Conservation (phyloP, 208 protist species). For the Leishmania mexicana region DNA sequence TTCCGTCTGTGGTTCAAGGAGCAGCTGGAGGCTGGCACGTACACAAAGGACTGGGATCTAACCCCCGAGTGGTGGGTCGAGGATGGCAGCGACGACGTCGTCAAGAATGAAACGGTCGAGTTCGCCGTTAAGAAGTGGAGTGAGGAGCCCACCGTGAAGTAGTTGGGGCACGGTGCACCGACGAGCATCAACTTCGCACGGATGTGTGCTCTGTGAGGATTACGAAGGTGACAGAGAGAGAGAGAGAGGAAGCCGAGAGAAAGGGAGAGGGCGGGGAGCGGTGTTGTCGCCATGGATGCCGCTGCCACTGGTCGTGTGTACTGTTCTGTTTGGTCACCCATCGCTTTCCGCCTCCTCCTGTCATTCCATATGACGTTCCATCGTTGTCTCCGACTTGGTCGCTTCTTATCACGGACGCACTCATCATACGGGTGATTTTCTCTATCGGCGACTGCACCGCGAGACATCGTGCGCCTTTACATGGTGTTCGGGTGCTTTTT, state of each 20-base stretch:
- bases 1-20: conserved; percentile 69
- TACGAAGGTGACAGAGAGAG: background rate
- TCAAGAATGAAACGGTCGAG: conserved; percentile 58
- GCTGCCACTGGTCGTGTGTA: background rate
- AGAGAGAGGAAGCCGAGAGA: background rate
- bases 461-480: background rate
- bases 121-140: conserved; percentile 57
- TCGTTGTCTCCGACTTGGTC: background rate
- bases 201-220: background rate
- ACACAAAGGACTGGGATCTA: conserved; percentile 64
- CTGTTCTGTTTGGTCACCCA: background rate
- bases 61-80: conserved; percentile 46
- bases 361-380: background rate
- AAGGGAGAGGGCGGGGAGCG: background rate
- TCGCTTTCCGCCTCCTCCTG: background rate
- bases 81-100: conserved; percentile 28
- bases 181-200: conserved; percentile 1
- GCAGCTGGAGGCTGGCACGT: conserved; percentile 53
- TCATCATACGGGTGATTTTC: background rate
- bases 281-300: background rate
- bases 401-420: background rate
- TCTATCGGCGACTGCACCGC: background rate
- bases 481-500: background rate
- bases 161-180: conserved; percentile 15
- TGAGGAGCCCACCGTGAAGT: conserved; percentile 28